Conservation (phyloP, 192 early-diverging fungal genomes). For the Pilaira anomala region DNA sequence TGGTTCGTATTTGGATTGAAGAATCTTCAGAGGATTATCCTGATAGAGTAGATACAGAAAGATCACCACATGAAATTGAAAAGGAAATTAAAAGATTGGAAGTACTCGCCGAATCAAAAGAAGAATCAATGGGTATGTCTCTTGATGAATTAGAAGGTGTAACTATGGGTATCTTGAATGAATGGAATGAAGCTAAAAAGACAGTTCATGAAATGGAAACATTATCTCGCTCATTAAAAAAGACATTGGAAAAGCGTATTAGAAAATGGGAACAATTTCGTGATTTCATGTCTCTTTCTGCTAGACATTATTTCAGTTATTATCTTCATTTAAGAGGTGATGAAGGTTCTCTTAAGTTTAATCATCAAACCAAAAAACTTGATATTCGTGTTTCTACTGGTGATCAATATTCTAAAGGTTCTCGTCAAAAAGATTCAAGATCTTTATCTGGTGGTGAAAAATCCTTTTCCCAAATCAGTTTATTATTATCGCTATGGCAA, state of each 20-base stretch:
- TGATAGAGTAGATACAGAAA: slow-evolving; percentile 58
- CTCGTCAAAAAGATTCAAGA: slow-evolving; percentile 76
- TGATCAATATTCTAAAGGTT: slow-evolving; percentile 41
- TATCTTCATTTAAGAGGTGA: slow-evolving; percentile 81
- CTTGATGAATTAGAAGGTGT: slow-evolving; percentile 62
- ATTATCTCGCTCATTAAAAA: slow-evolving; percentile 32
- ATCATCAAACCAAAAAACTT: slow-evolving; percentile 64
- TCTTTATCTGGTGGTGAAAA: slow-evolving; percentile 98
- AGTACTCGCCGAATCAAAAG: slow-evolving; percentile 55
- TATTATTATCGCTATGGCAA: slow-evolving; percentile 93
- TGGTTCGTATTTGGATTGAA: slow-evolving; percentile 38
- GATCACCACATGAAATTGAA: slow-evolving; percentile 51
- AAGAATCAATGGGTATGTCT: slow-evolving; percentile 45
- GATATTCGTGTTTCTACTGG: slow-evolving; percentile 47
- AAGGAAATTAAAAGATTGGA: slow-evolving; percentile 54
- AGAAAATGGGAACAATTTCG: slow-evolving; percentile 66
- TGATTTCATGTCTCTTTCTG: slow-evolving; percentile 68
- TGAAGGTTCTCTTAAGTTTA: slow-evolving; percentile 72
- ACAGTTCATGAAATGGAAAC: slow-evolving; percentile 47
- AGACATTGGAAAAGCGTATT: slow-evolving; percentile 59
- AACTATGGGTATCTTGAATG: slow-evolving; percentile 42
- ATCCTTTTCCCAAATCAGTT: slow-evolving; percentile 90
- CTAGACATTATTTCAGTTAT: slow-evolving; percentile 68
- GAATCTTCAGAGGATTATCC: slow-evolving; percentile 55
- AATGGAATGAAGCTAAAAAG: slow-evolving; percentile 54